These are phyloP conservation scores for Paradendryphiella salina DNA, from an alignment of 2,329 filamentous ascomycete species.

Conservation along the genomic window DNA sequence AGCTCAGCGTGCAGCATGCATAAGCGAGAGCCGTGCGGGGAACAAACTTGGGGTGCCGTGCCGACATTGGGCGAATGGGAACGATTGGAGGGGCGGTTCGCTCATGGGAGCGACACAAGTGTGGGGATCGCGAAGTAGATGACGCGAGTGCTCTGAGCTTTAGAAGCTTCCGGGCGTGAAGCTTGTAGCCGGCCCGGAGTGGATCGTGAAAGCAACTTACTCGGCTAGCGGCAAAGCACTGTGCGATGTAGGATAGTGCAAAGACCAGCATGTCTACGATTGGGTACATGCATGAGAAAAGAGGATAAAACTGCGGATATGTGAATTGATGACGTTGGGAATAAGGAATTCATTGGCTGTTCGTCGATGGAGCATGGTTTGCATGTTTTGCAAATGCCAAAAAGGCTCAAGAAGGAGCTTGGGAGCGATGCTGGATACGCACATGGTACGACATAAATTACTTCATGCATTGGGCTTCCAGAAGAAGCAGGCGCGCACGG, in stretches of 20 bases:
- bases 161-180: conserved; percentile 9
- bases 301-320: no score
- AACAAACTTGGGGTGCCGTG: conserved; percentile 11
- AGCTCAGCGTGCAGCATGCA: conserved; percentile 8
- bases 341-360: no score
- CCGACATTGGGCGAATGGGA: conserved; percentile 31
- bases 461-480: not conserved
- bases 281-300: no score
- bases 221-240: not conserved
- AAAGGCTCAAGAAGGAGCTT: not conserved
- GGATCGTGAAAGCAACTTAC: not conserved
- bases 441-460: no score
- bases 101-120: not conserved
- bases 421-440: not conserved
- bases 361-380: no score
- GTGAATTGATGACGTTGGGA: no score
- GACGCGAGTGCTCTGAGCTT: not conserved
- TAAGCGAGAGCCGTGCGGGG: conserved; percentile 17
- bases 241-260: not conserved
- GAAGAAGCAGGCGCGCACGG: not conserved
- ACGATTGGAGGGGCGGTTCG: not conserved
- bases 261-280: no score
- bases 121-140: not conserved
- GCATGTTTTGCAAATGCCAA: no score
- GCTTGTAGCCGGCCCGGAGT: conserved; percentile 6